phyloP scores from a whole-genome alignment of 805 yeast species.

The Saccharomyces mikatae region DNA sequence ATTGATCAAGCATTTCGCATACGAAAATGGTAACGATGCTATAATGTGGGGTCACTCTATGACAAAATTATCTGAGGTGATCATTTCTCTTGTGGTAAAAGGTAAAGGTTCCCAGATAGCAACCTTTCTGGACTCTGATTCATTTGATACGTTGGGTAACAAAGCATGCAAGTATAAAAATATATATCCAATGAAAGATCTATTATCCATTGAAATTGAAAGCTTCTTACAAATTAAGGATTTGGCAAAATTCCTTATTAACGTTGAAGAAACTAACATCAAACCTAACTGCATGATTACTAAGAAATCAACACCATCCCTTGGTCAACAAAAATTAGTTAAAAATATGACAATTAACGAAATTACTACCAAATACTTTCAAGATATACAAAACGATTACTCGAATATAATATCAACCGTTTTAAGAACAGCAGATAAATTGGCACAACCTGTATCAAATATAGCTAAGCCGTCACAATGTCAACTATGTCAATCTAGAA shows the following conservation, averaged over 20 bases:
- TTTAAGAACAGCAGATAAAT: conserved; percentile 77
- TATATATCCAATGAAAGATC: conserved; percentile 68
- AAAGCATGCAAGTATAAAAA: conserved; percentile 32
- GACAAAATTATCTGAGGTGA: conserved; percentile 75
- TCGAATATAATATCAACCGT: conserved; percentile 90
- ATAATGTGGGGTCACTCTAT: conserved; percentile 68
- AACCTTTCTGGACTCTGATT: conserved; percentile 37
- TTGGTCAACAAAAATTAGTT: conserved; percentile 21
- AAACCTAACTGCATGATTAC: conserved; percentile 16
- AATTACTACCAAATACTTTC: conserved; percentile 65
- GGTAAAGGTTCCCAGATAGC: conserved; percentile 77
- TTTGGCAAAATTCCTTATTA: conserved; percentile 31
- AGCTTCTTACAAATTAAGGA: conserved; percentile 37
- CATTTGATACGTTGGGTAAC: conserved; percentile 26
- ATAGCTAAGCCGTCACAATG: conserved; percentile 32
- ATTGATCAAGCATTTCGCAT: conserved; percentile 41
- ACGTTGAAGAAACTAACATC: conserved; percentile 11
- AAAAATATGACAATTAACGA: conserved; percentile 78
- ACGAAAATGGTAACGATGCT: conserved; percentile 39
- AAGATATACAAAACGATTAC: conserved; percentile 63
- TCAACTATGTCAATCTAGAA: conserved; percentile 45
- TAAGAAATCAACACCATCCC: conserved; percentile 1
- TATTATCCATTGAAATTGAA: conserved; percentile 58
- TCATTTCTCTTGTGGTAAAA: conserved; percentile 70
- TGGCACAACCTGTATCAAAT: conserved; percentile 40